phyloP scores from a whole-genome alignment of 2,329 filamentous ascomycete species.

The Cryoendolithus antarcticus region DNA sequence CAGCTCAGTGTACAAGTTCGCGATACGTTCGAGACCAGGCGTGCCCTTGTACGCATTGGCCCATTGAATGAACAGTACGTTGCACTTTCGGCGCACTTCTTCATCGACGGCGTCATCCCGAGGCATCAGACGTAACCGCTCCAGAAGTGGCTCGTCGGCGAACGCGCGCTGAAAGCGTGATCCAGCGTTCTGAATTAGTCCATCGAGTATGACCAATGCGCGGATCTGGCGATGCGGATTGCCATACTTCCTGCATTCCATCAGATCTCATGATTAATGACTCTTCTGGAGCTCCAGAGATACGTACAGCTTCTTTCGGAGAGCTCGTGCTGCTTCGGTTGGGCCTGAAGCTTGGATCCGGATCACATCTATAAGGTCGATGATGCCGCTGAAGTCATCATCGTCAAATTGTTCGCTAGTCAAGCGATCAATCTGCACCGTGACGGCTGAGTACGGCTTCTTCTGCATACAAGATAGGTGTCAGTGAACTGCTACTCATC shows the following conservation, averaged over 20 bases:
- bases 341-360: conserved; percentile 79
- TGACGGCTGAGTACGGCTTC: conserved; percentile 88
- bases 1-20: conserved; percentile 62
- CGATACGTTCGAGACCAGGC: conserved; percentile 66
- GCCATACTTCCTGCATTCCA: conserved; percentile 63
- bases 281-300: neutral
- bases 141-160: conserved; percentile 80
- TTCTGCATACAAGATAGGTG: conserved; percentile 28
- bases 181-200: conserved; percentile 87
- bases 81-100: conserved; percentile 79
- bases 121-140: conserved; percentile 77
- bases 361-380: conserved; percentile 88
- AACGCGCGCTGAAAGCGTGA: conserved; percentile 76
- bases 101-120: conserved; percentile 75
- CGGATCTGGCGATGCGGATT: conserved; percentile 85
- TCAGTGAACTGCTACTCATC: no score
- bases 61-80: conserved; percentile 79
- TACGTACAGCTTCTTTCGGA: conserved; percentile 84
- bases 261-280: conserved; percentile 1
- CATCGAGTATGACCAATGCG: conserved; percentile 78
- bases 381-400: conserved; percentile 82
- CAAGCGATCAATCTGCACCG: conserved; percentile 79
- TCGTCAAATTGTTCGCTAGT: conserved; percentile 83
- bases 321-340: conserved; percentile 75
- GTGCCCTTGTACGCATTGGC: conserved; percentile 67